Percentiles rank a stretch among this genome's conserved stretches.
Conservation (phyloP, 106 monocot species). For the Dendrobium catenatum region DNA sequence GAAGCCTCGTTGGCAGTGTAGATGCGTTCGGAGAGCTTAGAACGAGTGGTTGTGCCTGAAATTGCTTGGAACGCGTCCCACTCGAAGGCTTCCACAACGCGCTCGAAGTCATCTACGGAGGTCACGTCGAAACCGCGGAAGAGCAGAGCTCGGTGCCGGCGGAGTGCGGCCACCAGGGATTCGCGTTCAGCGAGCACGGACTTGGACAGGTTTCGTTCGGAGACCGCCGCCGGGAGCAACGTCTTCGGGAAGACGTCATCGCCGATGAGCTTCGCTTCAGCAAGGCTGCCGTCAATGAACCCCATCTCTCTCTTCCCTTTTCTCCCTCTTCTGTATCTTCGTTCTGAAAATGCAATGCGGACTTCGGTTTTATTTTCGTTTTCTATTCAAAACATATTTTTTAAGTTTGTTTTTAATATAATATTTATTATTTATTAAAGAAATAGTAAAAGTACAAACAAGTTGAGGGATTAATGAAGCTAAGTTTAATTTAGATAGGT, state of each 20-base stretch:
- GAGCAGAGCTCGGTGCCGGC: conserved; percentile 19
- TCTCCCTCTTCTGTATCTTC: not conserved
- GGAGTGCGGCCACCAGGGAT: not conserved
- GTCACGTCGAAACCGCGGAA: conserved; percentile 32
- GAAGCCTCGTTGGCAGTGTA: conserved; percentile 25
- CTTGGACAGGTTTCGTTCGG: not conserved
- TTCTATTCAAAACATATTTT: too few species aligned
- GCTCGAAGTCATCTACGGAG: conserved; percentile 26
- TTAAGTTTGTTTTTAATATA: too few species aligned
- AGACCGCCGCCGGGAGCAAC: not conserved
- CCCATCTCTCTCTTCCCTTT: not conserved
- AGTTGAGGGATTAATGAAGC: too few species aligned
- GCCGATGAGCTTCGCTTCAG: conserved; percentile 6
- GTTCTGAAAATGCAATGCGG: too few species aligned
- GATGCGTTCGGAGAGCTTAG: conserved; percentile 12
- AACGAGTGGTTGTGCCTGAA: not conserved
- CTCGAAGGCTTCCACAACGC: conserved; percentile 27
- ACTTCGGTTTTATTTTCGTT: too few species aligned
- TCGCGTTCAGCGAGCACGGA: conserved; percentile 4
- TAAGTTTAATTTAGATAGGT: too few species aligned
- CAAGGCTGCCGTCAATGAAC: conserved; percentile 6
- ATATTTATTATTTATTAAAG: too few species aligned
- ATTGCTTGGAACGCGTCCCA: conserved; percentile 10
- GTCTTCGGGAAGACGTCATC: conserved; percentile 11
- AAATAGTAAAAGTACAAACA: too few species aligned